Evolutionary conservation across 1,284 basidiomycete genomes (phyloP).

Genomic region (Apiotrichum siamense): DNA sequence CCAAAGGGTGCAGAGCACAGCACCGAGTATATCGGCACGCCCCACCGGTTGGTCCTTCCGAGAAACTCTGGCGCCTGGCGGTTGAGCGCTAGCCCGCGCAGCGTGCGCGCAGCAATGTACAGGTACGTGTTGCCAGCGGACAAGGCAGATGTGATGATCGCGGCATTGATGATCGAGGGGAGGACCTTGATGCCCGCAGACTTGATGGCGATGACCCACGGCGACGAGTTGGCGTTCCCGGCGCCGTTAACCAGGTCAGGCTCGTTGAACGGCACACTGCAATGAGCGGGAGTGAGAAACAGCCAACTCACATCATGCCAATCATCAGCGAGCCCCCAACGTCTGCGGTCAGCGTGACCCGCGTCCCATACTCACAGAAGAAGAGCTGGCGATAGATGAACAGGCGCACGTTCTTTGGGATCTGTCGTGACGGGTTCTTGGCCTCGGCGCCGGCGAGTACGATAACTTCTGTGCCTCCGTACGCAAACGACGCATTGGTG

Average conservation of each 20-base stretch:
- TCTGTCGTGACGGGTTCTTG: constrained; percentile 63
- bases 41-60: constrained; percentile 58
- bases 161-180: constrained; percentile 58
- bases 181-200: constrained; percentile 67
- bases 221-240: constrained; percentile 55
- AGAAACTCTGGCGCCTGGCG: constrained; percentile 65
- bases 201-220: constrained; percentile 73
- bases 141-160: constrained; percentile 52
- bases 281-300: constrained; percentile 39
- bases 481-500: constrained; percentile 10
- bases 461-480: constrained; percentile 37
- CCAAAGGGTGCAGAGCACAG: constrained; percentile 59
- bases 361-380: constrained; percentile 53
- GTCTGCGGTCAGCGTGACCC: constrained; percentile 63
- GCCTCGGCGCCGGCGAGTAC: constrained; percentile 48
- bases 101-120: constrained; percentile 53
- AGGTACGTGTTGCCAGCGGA: constrained; percentile 55
- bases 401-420: constrained; percentile 65
- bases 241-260: constrained; percentile 54
- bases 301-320: constrained; percentile 54
- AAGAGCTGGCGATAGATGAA: constrained; percentile 67
- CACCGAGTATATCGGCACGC: constrained; percentile 68
- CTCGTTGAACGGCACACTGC: constrained; percentile 65
- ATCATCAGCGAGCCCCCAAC: constrained; percentile 58
- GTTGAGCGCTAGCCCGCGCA: constrained; percentile 57